Percentiles rank a stretch among this genome's conserved stretches.
Conservation (phyloP, 108 stramenopile species). For the Thalassiosira profunda region DNA sequence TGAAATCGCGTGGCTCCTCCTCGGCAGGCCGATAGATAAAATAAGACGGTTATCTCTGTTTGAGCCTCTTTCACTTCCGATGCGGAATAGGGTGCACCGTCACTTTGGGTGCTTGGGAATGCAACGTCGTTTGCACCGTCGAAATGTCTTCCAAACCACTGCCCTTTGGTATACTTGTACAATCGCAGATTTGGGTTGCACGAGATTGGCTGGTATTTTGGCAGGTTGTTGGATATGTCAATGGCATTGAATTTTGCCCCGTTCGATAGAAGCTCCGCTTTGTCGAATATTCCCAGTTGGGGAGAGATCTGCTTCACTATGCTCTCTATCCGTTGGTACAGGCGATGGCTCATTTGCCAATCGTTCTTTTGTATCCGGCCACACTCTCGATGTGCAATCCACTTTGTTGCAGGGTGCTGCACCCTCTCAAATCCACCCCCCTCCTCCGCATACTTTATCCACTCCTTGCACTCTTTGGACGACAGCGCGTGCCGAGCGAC, state of each 20-base stretch:
- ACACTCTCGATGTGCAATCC: constrained; percentile 85
- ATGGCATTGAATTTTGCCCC: constrained; percentile 29
- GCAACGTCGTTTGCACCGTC: constrained; percentile 67
- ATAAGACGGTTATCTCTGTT: constrained; percentile 86
- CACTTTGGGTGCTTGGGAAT: background rate
- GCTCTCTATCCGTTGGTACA: constrained; percentile 52
- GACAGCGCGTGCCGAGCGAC: constrained; percentile 52
- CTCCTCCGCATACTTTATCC: constrained; percentile 79
- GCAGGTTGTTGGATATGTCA: constrained; percentile 13
- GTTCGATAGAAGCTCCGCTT: constrained; percentile 25
- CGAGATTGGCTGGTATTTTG: constrained; percentile 53
- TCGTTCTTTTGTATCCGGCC: constrained; percentile 57
- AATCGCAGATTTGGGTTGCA: constrained; percentile 92
- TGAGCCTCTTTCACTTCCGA: constrained; percentile 24
- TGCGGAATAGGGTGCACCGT: background rate
- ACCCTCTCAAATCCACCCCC: constrained; percentile 54
- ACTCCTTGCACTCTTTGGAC: constrained; percentile 75
- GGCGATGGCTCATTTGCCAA: constrained; percentile 42
- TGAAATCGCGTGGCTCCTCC: constrained; percentile 86
- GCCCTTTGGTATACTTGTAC: constrained; percentile 84
- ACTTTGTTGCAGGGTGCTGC: constrained; percentile 66
- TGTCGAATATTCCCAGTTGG: constrained; percentile 38
- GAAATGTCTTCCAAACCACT: constrained; percentile 89
- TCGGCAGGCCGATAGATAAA: constrained; percentile 78
- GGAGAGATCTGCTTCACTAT: constrained; percentile 7